Base-by-base conservation (phyloP, 257 asterid species). In the Solanum appendiculatum region DNA sequence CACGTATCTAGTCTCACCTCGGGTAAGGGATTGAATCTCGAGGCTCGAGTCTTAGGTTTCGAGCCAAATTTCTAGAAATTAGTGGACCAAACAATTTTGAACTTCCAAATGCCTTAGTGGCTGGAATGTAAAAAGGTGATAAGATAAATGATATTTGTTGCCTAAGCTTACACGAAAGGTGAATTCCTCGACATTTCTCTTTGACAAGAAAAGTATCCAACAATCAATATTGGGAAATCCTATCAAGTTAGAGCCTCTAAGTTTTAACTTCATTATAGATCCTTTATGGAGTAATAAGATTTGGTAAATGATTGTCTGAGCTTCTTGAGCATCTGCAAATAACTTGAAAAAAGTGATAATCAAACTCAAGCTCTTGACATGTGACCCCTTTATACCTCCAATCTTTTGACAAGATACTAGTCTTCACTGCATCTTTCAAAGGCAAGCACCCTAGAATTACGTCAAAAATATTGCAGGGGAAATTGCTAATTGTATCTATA, bases 51-150 rank as follows among this genome's bases (percentile, higher is more conserved):
- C 63, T 54, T 54, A 54, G 63, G 63, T 54, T 54, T n/a, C n/a
- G 2, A 54, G 11, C 20, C 9, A 54, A 54, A 54, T 54, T 54
- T 54, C 54, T 46, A 46, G 18, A 46, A 13, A 46, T 46, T 92
- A 92, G 74, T 92, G 90, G 66, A 92, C 91, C 21, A 86, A 88
- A 37, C 95, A 93, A 85, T 90, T 91, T 14, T 86, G 13, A 13
- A 69, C 2, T 16, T 69, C 1, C 10, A 82, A 54, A 66, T 68
- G 81, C 75, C 23, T 82, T 5, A 86, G 87, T 16, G 34, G 51
- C 12, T 60, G 66, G 86, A 88, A 60, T 31, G 86, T 27, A 25
- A 72, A 88, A 58, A 86, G 40, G 20, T 15, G 73, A 82, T 51
- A 36, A 2, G 88, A 16, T 29, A 86, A 27, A 39, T 1, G 3